Conservation (phyloP, 306 rosid species). For the Castanea crenata region DNA sequence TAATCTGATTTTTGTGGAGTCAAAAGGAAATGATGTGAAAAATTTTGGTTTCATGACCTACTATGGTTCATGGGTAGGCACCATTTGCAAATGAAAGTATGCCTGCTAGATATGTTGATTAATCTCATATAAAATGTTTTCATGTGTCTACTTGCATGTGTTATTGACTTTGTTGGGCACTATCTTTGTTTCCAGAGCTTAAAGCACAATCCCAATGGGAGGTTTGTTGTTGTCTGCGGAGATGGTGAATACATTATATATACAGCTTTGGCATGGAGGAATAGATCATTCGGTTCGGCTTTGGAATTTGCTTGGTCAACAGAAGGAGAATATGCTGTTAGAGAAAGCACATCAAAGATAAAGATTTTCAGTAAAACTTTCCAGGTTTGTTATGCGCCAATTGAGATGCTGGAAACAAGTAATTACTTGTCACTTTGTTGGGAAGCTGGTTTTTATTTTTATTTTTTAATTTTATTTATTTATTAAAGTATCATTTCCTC, state of each 20-base stretch:
- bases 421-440: slow-evolving; percentile 19
- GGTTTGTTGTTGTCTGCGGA: slow-evolving; percentile 99
- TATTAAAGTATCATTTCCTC: neutral
- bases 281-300: slow-evolving; percentile 97
- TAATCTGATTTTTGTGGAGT: neutral
- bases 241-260: slow-evolving; percentile 97
- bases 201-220: slow-evolving; percentile 97
- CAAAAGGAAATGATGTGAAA: neutral
- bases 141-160: slow-evolving; percentile 12
- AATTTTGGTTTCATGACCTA: neutral
- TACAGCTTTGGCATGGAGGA: slow-evolving; percentile 99
- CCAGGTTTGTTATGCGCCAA: slow-evolving; percentile 57
- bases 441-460: slow-evolving; percentile 13
- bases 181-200: slow-evolving; percentile 58
- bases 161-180: slow-evolving; percentile 14
- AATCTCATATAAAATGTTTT: slow-evolving; percentile 3
- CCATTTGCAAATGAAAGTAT: neutral
- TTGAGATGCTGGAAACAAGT: slow-evolving; percentile 10
- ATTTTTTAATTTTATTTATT: neutral
- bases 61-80: neutral
- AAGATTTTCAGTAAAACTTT: slow-evolving; percentile 89
- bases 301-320: slow-evolving; percentile 94
- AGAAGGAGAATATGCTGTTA: slow-evolving; percentile 92
- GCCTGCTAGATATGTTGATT: neutral
- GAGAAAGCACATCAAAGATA: slow-evolving; percentile 96